phyloP scores from a whole-genome alignment of 306 rosid species.

The Inga oerstediana region DNA sequence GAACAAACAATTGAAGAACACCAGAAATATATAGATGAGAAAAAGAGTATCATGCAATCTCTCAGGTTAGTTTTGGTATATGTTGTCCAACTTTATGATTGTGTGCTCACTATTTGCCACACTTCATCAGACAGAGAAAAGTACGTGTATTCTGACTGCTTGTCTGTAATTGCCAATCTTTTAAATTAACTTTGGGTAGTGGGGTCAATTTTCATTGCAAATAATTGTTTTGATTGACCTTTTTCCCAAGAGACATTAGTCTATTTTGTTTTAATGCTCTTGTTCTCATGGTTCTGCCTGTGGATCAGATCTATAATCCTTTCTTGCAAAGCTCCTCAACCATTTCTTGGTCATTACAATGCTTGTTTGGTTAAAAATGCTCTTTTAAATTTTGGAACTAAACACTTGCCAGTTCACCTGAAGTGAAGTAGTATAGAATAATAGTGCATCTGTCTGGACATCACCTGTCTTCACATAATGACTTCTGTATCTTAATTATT shows the following conservation, averaged over 20 bases:
- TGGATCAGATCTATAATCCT: neutral
- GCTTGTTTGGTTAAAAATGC: slow-evolving; percentile 17
- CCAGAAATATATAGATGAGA: slow-evolving; percentile 67
- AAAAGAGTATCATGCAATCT: slow-evolving; percentile 89
- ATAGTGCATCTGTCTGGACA: slow-evolving; percentile 15
- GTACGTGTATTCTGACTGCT: neutral
- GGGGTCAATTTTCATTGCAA: slow-evolving; percentile 13
- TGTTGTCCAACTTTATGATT: neutral
- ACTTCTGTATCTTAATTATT: slow-evolving; percentile 14
- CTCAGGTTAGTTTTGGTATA: slow-evolving; percentile 66
- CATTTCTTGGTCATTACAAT: slow-evolving; percentile 8
- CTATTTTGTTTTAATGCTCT: neutral
- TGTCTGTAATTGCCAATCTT: slow-evolving; percentile 5
- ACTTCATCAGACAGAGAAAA: neutral
- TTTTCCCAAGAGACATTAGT: neutral
- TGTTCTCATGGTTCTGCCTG: neutral
- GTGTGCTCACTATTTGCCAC: neutral
- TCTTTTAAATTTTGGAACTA: slow-evolving; percentile 20
- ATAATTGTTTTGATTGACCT: neutral
- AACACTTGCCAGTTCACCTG: neutral
- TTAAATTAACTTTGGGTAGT: neutral
- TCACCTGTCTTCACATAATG: slow-evolving; percentile 6
- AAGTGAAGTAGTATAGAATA: slow-evolving; percentile 13
- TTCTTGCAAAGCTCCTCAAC: slow-evolving; percentile 14
- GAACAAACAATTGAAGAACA: slow-evolving; percentile 69